phyloP scores from a whole-genome alignment of 169 alveolate species.

The Eimeria brunetti region DNA sequence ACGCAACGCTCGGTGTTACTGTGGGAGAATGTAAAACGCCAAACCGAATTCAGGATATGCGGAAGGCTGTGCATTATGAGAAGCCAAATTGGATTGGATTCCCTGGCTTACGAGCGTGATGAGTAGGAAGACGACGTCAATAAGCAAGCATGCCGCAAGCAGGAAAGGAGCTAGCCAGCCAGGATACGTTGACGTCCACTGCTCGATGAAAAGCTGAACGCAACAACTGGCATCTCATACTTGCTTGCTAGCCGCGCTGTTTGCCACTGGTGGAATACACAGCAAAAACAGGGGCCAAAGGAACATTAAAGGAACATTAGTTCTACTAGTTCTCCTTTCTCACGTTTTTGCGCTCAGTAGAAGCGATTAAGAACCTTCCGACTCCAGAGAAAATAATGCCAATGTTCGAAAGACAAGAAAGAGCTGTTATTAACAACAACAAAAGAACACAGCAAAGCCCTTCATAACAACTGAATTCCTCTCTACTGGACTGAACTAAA shows the following conservation, averaged over 20 bases:
- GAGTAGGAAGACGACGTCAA: conserved; percentile 67
- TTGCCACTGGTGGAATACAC: background rate
- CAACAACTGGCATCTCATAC: background rate
- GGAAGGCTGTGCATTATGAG: background rate
- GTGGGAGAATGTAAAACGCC: background rate
- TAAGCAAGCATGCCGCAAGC: conserved; percentile 53
- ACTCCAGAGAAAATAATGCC: conserved; percentile 64
- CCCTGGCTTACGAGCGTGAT: conserved; percentile 68
- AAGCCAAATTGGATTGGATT: background rate
- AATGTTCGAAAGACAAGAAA: conserved; percentile 62
- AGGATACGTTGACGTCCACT: conserved; percentile 68
- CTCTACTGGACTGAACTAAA: background rate
- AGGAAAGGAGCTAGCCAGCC: conserved; percentile 65
- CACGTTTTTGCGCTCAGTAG: conserved; percentile 40
- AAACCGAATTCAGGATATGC: background rate
- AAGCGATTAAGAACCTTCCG: conserved; percentile 41
- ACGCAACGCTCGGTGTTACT: background rate
- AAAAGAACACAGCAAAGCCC: background rate
- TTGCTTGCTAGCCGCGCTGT: background rate
- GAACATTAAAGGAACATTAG: background rate
- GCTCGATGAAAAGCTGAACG: conserved; percentile 34
- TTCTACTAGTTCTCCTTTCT: background rate
- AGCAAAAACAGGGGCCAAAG: background rate
- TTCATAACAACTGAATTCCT: background rate
- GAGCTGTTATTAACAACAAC: conserved; percentile 30